Evolutionary conservation across 2,329 filamentous ascomycete species (phyloP).

Genomic region (Dothiorella sarmentorum): DNA sequence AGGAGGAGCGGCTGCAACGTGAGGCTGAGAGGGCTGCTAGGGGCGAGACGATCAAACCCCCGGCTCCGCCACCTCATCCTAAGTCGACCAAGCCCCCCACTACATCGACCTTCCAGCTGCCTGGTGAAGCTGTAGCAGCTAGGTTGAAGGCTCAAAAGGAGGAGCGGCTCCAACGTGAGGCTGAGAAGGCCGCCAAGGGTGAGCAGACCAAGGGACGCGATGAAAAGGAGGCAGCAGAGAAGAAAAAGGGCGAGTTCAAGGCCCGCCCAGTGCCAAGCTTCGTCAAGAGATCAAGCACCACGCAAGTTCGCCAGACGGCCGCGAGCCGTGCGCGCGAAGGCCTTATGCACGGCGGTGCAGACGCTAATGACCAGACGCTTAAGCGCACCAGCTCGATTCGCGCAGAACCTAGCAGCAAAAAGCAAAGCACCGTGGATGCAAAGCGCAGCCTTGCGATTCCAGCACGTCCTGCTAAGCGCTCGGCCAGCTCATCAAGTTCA

Average conservation of each 20-base stretch:
- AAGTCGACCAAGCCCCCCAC: constrained; percentile 53
- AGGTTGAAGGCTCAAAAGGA: constrained; percentile 52
- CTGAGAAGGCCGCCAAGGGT: constrained; percentile 22
- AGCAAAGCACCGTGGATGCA: constrained; percentile 4
- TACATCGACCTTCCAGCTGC: constrained; percentile 49
- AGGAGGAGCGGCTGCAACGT: constrained; percentile 46
- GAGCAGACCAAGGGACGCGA: constrained; percentile 21
- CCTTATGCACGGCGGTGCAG: constrained; percentile 4
- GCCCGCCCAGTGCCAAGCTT: constrained; percentile 42
- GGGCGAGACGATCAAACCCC: neutral
- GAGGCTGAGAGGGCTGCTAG: constrained; percentile 23
- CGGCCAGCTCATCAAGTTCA: constrained; percentile 8
- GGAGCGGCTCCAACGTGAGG: constrained; percentile 41
- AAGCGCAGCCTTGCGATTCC: constrained; percentile 9
- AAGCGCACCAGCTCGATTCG: constrained; percentile 7
- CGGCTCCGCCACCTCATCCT: constrained; percentile 43
- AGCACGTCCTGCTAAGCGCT: neutral
- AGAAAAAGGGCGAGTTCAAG: constrained; percentile 44
- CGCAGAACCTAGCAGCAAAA: neutral
- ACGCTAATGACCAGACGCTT: neutral
- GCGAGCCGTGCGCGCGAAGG: constrained; percentile 43
- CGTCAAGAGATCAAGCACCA: constrained; percentile 28
- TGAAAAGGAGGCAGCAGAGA: constrained; percentile 30
- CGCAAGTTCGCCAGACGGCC: constrained; percentile 45
- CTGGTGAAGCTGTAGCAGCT: constrained; percentile 52